A percentile compares a stretch with the other conserved stretches of the same genome.
Conservation (phyloP, 352 stramenopile genomes). For the Thalassiosira allenii region DNA sequence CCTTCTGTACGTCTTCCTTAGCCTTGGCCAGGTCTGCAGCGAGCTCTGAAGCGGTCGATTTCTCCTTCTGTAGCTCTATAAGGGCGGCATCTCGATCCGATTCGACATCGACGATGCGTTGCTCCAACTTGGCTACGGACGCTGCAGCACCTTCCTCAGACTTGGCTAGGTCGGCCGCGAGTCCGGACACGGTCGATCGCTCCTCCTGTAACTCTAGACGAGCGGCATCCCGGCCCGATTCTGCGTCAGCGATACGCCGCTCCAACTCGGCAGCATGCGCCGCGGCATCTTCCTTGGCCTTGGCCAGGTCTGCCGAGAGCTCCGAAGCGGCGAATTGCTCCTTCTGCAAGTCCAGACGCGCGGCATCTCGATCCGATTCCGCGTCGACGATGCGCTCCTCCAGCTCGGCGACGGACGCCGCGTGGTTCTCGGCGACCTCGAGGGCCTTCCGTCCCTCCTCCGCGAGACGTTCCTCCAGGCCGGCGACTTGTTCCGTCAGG, state of each 20-base stretch:
- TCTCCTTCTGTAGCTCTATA: neutral
- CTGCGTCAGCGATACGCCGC: neutral
- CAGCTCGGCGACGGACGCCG: neutral
- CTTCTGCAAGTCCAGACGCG: neutral
- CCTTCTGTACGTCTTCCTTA: neutral
- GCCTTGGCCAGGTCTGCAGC: constrained; percentile 10
- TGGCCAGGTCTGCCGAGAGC: neutral
- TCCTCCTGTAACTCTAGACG: neutral
- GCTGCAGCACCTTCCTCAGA: neutral
- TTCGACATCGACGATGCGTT: neutral
- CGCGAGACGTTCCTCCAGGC: constrained; percentile 29
- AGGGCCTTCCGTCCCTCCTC: constrained; percentile 6
- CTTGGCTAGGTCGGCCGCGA: neutral
- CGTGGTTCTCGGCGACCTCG: constrained; percentile 12
- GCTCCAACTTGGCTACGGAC: neutral
- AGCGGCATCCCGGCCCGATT: constrained; percentile 12
- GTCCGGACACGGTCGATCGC: neutral
- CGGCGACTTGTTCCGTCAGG: neutral
- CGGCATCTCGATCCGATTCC: constrained; percentile 9
- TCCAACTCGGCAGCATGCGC: too few species aligned
- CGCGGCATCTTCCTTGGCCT: neutral
- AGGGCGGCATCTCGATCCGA: neutral
- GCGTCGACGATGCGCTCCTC: constrained; percentile 1
- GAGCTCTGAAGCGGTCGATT: neutral
- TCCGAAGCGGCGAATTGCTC: neutral